Percentiles rank a stretch among this genome's conserved stretches.
Evolutionary conservation across 2,329 filamentous ascomycete species (phyloP).

Genomic region (Thielaviopsis ethacetica): DNA sequence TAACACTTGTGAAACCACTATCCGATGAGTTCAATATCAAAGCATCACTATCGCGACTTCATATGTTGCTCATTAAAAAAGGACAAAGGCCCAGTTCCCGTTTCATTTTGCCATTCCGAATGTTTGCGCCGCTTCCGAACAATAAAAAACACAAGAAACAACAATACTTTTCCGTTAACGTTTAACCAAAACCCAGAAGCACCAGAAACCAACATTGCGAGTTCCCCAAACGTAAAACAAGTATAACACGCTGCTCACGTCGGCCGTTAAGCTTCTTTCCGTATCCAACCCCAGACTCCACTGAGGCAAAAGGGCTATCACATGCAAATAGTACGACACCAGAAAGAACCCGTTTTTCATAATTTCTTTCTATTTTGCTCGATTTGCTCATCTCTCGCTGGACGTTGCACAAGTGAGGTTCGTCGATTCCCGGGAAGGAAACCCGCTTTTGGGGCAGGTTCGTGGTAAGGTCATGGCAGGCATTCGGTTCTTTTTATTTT

Average conservation of each 20-base stretch:
- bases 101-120: background rate
- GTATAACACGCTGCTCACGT: background rate
- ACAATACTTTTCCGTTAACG: background rate
- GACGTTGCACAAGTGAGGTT: constrained; percentile 11
- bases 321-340: background rate
- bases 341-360: constrained; percentile 4
- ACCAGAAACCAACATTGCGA: background rate
- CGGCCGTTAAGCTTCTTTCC: background rate
- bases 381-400: constrained; percentile 10
- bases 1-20: background rate
- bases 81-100: too few relatives aligned
- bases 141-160: background rate
- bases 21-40: too few relatives aligned
- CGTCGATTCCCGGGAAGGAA: constrained; percentile 3
- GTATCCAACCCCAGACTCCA: background rate
- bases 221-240: background rate
- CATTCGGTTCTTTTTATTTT: constrained; percentile 7
- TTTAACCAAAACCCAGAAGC: background rate
- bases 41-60: background rate
- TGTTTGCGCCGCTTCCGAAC: background rate
- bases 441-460: constrained; percentile 1
- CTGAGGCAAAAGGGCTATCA: background rate
- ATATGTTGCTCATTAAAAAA: background rate
- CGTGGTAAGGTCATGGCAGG: constrained; percentile 10
- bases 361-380: constrained; percentile 12